phyloP scores from a whole-genome alignment of 495 filamentous ascomycete genomes.

The Talaromyces proteolyticus region DNA sequence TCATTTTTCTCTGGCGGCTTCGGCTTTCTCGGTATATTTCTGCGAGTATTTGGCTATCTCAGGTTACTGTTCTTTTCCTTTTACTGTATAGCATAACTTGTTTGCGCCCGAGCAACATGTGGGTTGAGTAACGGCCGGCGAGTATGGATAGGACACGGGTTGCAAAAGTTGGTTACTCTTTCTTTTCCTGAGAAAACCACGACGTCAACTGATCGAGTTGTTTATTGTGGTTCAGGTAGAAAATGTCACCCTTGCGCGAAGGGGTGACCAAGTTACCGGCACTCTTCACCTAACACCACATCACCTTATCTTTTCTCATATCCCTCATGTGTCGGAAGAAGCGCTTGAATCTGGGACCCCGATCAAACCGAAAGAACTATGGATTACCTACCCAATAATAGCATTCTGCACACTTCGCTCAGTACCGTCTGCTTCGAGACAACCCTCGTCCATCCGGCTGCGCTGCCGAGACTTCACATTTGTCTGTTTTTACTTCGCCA shows the following conservation, averaged over 20 bases:
- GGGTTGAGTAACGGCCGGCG: conserved; percentile 22
- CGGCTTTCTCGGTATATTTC: too few relatives aligned
- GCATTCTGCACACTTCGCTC: conserved; percentile 66
- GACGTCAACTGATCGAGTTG: too few relatives aligned
- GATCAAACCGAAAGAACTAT: conserved; percentile 64
- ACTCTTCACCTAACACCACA: conserved; percentile 60
- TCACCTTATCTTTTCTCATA: conserved; percentile 58
- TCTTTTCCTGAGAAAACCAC: background rate
- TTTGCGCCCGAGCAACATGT: conserved; percentile 26
- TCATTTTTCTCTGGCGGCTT: too few relatives aligned
- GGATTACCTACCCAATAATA: conserved; percentile 94
- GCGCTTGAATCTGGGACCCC: conserved; percentile 23
- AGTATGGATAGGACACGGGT: conserved; percentile 52
- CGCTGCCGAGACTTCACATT: conserved; percentile 91
- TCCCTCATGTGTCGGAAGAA: conserved; percentile 30
- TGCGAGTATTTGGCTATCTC: too few relatives aligned
- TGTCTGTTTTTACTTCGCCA: conserved; percentile 79
- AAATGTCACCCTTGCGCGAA: conserved; percentile 57
- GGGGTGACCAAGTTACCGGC: conserved; percentile 53
- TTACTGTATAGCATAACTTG: background rate
- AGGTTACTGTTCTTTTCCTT: background rate
- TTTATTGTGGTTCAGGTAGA: too few relatives aligned
- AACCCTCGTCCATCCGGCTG: conserved; percentile 77
- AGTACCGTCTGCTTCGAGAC: conserved; percentile 61
- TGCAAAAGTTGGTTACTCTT: conserved; percentile 37